Conservation (phyloP, 371 early-diverging fungal genomes). For the Mucor circinelloides region DNA sequence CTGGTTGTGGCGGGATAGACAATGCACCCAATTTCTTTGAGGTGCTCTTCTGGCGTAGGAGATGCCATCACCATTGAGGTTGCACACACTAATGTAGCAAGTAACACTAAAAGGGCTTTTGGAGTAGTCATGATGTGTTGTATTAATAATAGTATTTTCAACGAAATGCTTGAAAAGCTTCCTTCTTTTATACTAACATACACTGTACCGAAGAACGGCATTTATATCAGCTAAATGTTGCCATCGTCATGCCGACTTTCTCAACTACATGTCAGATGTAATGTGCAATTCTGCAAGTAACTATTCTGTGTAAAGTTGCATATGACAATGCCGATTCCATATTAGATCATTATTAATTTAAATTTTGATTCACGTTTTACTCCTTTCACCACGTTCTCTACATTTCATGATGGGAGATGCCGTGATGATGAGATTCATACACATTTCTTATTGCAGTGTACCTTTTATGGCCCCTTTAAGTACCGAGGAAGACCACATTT, state of each 20-base stretch:
- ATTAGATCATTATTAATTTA: neutral
- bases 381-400: neutral
- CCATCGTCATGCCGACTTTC: neutral
- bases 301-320: neutral
- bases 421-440: neutral
- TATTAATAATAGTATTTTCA: neutral
- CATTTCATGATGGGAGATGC: neutral
- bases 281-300: neutral
- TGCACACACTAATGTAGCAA: constrained; percentile 5
- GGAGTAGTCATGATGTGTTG: neutral
- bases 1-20: constrained; percentile 14
- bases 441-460: neutral
- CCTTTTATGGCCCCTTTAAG: neutral
- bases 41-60: constrained; percentile 15
- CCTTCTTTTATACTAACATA: neutral
- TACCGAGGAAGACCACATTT: neutral
- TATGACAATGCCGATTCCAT: neutral
- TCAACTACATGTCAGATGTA: neutral
- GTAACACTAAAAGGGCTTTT: neutral
- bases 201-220: neutral
- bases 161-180: too few species aligned
- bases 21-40: constrained; percentile 13
- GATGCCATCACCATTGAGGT: neutral
- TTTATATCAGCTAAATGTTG: neutral
- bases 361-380: neutral